These are phyloP conservation scores for Podosphaera xanthii DNA, from an alignment of 2,329 filamentous ascomycete genomes.

Conservation along the genomic window DNA sequence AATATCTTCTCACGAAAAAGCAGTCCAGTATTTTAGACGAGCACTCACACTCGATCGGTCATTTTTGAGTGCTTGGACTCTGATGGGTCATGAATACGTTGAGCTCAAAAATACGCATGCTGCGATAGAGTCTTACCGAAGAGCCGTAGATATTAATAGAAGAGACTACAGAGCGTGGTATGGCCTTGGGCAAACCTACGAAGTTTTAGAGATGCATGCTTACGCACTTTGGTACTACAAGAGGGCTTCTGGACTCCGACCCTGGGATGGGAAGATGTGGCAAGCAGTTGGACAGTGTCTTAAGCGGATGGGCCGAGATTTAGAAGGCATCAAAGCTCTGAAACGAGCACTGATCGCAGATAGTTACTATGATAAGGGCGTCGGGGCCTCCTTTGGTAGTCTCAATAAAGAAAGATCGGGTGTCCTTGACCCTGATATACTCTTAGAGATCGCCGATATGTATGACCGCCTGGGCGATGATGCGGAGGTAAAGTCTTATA, in stretches of 20 bases:
- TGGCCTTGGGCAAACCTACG: slow-evolving; percentile 86
- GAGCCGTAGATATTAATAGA: slow-evolving; percentile 85
- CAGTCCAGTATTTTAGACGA: slow-evolving; percentile 89
- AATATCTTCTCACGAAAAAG: slow-evolving; percentile 88
- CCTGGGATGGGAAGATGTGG: slow-evolving; percentile 98
- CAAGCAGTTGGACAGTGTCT: slow-evolving; percentile 83
- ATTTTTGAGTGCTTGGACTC: slow-evolving; percentile 86
- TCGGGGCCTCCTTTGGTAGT: slow-evolving; percentile 20
- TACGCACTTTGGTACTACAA: slow-evolving; percentile 98
- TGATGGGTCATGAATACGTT: slow-evolving; percentile 98
- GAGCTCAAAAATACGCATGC: slow-evolving; percentile 97
- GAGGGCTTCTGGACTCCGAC: slow-evolving; percentile 74
- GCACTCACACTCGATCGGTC: slow-evolving; percentile 74
- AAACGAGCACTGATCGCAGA: slow-evolving; percentile 81
- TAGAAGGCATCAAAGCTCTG: slow-evolving; percentile 85
- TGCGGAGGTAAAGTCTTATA: slow-evolving; percentile 70
- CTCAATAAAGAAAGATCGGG: slow-evolving; percentile 25
- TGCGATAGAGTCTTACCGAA: slow-evolving; percentile 86
- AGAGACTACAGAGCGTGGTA: slow-evolving; percentile 98
- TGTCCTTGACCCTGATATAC: slow-evolving; percentile 65
- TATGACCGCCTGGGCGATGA: slow-evolving; percentile 63
- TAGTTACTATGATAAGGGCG: slow-evolving; percentile 54
- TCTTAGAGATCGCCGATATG: slow-evolving; percentile 73
- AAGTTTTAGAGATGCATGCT: slow-evolving; percentile 92
- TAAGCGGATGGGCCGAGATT: slow-evolving; percentile 64